Evolutionary conservation across 306 rosid genomes (phyloP).

Genomic region (Cyclanthera cordifolia): DNA sequence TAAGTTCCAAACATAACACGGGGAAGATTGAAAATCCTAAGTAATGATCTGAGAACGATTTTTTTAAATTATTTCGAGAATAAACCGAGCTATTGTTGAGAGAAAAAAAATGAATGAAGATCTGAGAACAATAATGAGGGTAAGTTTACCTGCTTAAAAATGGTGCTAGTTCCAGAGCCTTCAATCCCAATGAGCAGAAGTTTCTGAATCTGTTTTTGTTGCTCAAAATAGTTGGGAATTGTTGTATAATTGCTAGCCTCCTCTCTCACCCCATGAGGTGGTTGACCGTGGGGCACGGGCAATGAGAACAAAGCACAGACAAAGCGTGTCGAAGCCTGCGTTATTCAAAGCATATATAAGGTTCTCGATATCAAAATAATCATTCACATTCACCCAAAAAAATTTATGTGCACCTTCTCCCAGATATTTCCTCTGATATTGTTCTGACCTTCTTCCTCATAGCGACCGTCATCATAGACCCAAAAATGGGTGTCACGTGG

Average conservation of each 20-base stretch:
- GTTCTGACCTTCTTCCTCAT: slow-evolving; percentile 99
- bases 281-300: slow-evolving; percentile 74
- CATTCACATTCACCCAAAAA: slow-evolving; percentile 13
- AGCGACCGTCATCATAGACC: slow-evolving; percentile 98
- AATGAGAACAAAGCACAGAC: slow-evolving; percentile 63
- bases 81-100: too few species aligned
- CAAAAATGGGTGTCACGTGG: slow-evolving; percentile 99
- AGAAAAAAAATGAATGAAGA: too few species aligned
- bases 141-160: slow-evolving; percentile 74
- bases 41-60: not conserved
- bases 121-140: not conserved
- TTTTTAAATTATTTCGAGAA: too few species aligned
- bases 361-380: slow-evolving; percentile 18
- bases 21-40: not conserved
- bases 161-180: slow-evolving; percentile 96
- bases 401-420: slow-evolving; percentile 57
- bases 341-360: slow-evolving; percentile 25
- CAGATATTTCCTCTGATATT: slow-evolving; percentile 96
- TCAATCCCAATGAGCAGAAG: slow-evolving; percentile 86
- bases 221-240: slow-evolving; percentile 72
- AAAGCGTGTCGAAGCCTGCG: slow-evolving; percentile 80
- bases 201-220: slow-evolving; percentile 75
- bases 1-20: not conserved
- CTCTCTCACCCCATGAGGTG: slow-evolving; percentile 59
- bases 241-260: slow-evolving; percentile 72